phyloP scores from a whole-genome alignment of 2,329 filamentous ascomycete species.

The Penicillium sp. region DNA sequence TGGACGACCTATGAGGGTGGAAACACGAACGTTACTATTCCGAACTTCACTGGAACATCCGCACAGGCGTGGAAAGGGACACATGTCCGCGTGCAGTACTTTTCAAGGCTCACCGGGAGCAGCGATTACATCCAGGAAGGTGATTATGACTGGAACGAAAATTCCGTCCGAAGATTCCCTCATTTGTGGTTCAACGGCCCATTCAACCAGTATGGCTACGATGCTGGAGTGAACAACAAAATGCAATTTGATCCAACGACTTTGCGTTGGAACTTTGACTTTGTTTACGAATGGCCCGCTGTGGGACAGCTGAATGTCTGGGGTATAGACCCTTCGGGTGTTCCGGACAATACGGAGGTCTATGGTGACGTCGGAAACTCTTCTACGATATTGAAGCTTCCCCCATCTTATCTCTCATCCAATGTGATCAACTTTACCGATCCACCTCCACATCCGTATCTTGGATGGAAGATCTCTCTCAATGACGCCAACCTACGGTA shows the following conservation, averaged over 20 bases:
- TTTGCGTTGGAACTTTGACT: conserved; percentile 59
- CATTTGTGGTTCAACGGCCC: conserved; percentile 63
- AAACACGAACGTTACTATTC: conserved; percentile 49
- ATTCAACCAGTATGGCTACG: conserved; percentile 65
- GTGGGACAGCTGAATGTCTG: conserved; percentile 64
- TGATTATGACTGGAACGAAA: conserved; percentile 45
- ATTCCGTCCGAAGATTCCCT: conserved; percentile 54
- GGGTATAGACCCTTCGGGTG: conserved; percentile 64
- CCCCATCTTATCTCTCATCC: conserved; percentile 57
- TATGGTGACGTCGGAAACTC: conserved; percentile 63
- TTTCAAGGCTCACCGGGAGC: conserved; percentile 58
- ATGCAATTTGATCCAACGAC: conserved; percentile 51
- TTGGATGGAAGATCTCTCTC: conserved; percentile 57
- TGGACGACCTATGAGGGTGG: conserved; percentile 58
- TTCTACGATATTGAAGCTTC: conserved; percentile 61
- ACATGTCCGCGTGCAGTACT: conserved; percentile 65
- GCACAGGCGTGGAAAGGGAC: conserved; percentile 61
- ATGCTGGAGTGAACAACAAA: conserved; percentile 58
- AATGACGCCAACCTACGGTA: conserved; percentile 57
- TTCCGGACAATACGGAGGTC: conserved; percentile 60
- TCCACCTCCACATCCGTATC: conserved; percentile 53
- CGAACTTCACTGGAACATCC: conserved; percentile 60
- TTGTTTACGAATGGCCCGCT: conserved; percentile 64
- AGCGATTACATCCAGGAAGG: conserved; percentile 62
- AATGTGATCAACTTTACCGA: conserved; percentile 61